A percentile compares a stretch with the other conserved stretches of the same genome.
phyloP scores from a whole-genome alignment of 2,329 filamentous ascomycete species.

The Botrytis galanthina region DNA sequence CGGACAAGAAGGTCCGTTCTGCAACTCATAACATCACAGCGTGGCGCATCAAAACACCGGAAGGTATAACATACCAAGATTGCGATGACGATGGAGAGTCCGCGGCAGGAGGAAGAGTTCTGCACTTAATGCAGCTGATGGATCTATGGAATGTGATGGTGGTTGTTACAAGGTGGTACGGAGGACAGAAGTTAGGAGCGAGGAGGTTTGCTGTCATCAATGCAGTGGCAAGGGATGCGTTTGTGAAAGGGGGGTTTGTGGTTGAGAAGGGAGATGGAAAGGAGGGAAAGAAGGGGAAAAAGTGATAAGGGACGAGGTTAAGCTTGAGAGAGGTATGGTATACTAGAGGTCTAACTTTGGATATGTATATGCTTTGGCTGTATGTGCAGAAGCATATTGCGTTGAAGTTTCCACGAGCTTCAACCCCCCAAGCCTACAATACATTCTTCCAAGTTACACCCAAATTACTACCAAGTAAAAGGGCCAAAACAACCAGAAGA shows the following conservation, averaged over 20 bases:
- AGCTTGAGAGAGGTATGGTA: neutral
- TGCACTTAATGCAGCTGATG: slow-evolving; percentile 94
- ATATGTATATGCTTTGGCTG: neutral
- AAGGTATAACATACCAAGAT: slow-evolving; percentile 69
- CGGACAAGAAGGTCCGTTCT: slow-evolving; percentile 78
- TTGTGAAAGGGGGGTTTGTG: slow-evolving; percentile 73
- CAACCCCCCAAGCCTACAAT: neutral
- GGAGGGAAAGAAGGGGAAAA: slow-evolving; percentile 43
- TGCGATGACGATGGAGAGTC: slow-evolving; percentile 96
- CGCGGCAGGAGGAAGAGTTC: slow-evolving; percentile 78
- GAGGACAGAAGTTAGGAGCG: slow-evolving; percentile 83
- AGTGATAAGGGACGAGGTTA: neutral
- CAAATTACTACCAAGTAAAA: neutral
- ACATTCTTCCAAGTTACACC: neutral
- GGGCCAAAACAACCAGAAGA: neutral
- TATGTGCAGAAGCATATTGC: neutral
- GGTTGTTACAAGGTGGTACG: slow-evolving; percentile 93
- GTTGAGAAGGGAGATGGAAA: slow-evolving; percentile 45
- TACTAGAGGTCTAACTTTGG: neutral
- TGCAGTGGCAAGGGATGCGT: slow-evolving; percentile 75
- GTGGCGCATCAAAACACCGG: slow-evolving; percentile 71
- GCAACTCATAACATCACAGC: slow-evolving; percentile 96
- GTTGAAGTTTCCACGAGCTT: neutral
- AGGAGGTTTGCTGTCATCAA: slow-evolving; percentile 91
- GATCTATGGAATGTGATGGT: slow-evolving; percentile 91